phyloP scores from a whole-genome alignment of 345 rosid genomes.

The Populus euphratica region DNA sequence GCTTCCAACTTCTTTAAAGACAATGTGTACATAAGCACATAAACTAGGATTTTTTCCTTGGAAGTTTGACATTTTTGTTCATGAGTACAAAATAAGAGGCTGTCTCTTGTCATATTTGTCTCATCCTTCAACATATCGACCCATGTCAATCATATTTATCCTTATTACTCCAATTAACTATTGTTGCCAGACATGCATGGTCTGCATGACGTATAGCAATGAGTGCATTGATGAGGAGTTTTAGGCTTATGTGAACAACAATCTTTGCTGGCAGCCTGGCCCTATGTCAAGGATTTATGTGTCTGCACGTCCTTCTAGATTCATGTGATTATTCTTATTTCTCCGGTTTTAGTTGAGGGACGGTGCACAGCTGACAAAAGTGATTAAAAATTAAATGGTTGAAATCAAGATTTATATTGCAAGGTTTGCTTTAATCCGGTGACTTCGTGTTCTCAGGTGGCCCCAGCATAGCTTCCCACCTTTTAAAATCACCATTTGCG shows the following conservation, averaged over 20 bases:
- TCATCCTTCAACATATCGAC: too few relatives aligned
- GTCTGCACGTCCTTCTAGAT: not conserved
- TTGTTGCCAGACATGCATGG: not conserved
- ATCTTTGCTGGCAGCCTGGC: not conserved
- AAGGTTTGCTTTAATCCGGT: not conserved
- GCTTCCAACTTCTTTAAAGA: not conserved
- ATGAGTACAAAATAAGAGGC: not conserved
- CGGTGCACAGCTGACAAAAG: too few relatives aligned
- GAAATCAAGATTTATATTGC: not conserved
- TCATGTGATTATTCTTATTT: not conserved
- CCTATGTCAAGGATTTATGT: not conserved
- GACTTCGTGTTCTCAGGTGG: slow-evolving; percentile 59
- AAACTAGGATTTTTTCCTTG: not conserved
- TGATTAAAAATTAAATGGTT: not conserved
- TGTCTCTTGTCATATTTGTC: not conserved
- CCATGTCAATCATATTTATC: not conserved
- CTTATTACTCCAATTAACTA: not conserved
- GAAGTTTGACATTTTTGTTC: not conserved
- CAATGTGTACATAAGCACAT: not conserved
- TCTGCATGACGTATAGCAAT: not conserved
- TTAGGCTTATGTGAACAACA: not conserved
- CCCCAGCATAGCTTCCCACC: slow-evolving; percentile 71
- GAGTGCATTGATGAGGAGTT: not conserved
- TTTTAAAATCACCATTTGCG: slow-evolving; percentile 47
- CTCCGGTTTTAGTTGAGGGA: not conserved